Evolutionary conservation across 2,329 filamentous ascomycete species (phyloP), one percentile per base, ranked within the genome.

Genomic region (Colletotrichum nymphaeae): DNA sequence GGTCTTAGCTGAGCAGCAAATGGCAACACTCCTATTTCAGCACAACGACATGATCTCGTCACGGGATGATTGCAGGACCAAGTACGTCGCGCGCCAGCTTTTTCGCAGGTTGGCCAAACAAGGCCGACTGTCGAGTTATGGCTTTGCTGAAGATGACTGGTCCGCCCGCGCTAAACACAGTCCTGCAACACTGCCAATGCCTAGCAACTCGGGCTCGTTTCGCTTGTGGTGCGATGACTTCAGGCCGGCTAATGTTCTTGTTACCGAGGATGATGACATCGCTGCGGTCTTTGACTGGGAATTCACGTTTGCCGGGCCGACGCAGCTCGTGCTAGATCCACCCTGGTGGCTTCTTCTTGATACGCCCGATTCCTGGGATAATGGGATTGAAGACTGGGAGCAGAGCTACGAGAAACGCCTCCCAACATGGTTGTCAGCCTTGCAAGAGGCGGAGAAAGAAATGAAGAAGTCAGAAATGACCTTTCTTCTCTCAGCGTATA

Each of bases 331-430:
- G n/a, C n/a, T n/a, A n/a, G n/a, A n/a, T n/a, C n/a, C n/a, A 32
- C 83, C 83, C 0, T 84, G 81, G 82, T 85, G 82, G 83, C 75
- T 85, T 1, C 77, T 85, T 1, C 72, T 84, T 2, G 69, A 80
- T 11, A 53, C 63, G 16, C 78, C 80, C 0, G 82, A 85, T 42
- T 73, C 74, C 16, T 85, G 83, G 82, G 19, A 62, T 1, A 67
- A 63, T 3, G 82, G 80, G 1, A 75, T 82, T 19, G 75, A 76
- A 0, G 65, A 74, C 9, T 86, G 83, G 80, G n/a, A n/a, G n/a
- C n/a, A n/a, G n/a, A n/a, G n/a, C n/a, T 86, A 84, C 67, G 80
- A 81, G 35, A 52, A 30, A 2, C 80, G 80, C 0, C 74, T 85
- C 0, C 11, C 78, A 26, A 82, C 76, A 2, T 86, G 81, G 67